These are phyloP conservation scores for Kwoniella dejecticola DNA, from an alignment of 768 basidiomycete genomes.

Conservation along the genomic window DNA sequence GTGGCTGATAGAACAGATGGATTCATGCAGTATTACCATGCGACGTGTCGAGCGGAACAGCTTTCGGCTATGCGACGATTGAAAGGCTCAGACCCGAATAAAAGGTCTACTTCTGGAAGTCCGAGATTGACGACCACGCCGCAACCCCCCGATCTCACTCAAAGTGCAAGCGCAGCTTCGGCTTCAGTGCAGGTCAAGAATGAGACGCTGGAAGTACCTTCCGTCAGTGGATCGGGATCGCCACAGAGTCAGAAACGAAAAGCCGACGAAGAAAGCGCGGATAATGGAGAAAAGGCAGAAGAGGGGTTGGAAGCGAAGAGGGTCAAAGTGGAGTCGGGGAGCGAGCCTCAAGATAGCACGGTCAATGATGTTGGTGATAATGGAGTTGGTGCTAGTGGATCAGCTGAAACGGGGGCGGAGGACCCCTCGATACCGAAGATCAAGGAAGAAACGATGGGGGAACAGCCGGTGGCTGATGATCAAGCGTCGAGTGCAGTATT, in stretches of 20 bases:
- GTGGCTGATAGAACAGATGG: not conserved
- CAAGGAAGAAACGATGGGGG: too few relatives aligned
- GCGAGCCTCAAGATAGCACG: not conserved
- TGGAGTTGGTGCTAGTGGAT: not conserved
- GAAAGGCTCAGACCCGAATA: constrained; percentile 20
- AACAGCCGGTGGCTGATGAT: too few relatives aligned
- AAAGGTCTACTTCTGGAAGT: constrained; percentile 23
- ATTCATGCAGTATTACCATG: constrained; percentile 64
- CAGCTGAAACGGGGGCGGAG: too few relatives aligned
- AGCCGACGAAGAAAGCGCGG: constrained; percentile 14
- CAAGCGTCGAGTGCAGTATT: too few relatives aligned
- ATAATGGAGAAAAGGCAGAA: not conserved
- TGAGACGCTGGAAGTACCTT: constrained; percentile 9
- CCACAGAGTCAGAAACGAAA: constrained; percentile 13
- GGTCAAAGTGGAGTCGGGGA: constrained; percentile 20
- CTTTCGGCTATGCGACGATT: constrained; percentile 32
- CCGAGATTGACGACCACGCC: constrained; percentile 22
- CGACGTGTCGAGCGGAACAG: constrained; percentile 83
- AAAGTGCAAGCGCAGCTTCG: not conserved
- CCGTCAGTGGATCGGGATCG: not conserved
- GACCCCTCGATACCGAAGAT: too few relatives aligned
- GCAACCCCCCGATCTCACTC: constrained; percentile 8
- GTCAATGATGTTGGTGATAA: not conserved
- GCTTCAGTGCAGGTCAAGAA: not conserved
- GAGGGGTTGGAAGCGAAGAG: constrained; percentile 17